Conservation (phyloP, 2,329 filamentous ascomycete species). For the Nigrospora sphaerica region DNA sequence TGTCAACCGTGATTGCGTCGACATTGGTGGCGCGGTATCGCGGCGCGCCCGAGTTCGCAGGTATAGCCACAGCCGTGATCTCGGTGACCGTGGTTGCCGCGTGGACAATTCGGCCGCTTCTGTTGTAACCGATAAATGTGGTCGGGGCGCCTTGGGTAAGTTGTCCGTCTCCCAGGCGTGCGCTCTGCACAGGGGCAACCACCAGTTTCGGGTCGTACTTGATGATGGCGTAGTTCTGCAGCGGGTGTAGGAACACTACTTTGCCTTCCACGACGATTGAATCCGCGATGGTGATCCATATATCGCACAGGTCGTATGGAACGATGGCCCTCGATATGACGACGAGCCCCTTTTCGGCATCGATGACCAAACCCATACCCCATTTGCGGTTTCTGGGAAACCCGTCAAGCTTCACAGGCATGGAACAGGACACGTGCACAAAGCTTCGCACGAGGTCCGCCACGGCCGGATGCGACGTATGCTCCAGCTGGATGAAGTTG, state of each 20-base stretch:
- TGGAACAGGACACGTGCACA: conserved; percentile 83
- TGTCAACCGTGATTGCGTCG: conserved; percentile 95
- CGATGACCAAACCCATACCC: conserved; percentile 94
- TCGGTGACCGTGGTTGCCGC: conserved; percentile 93
- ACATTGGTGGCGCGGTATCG: conserved; percentile 93
- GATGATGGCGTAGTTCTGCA: conserved; percentile 94
- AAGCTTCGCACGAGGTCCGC: conserved; percentile 92
- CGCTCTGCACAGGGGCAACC: conserved; percentile 87
- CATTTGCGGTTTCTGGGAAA: conserved; percentile 92
- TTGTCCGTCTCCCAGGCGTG: conserved; percentile 70
- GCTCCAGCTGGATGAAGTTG: conserved; percentile 86
- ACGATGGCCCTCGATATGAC: conserved; percentile 91
- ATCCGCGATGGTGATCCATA: conserved; percentile 92
- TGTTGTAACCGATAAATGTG: conserved; percentile 97
- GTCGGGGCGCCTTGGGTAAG: conserved; percentile 92
- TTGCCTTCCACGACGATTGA: conserved; percentile 92
- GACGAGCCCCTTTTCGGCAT: conserved; percentile 91
- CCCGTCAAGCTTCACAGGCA: conserved; percentile 96
- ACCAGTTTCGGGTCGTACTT: conserved; percentile 91
- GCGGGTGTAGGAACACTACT: conserved; percentile 89
- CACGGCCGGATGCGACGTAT: conserved; percentile 82
- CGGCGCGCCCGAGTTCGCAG: conserved; percentile 84
- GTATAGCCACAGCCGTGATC: conserved; percentile 94
- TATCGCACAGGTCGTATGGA: conserved; percentile 94
- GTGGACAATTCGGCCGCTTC: conserved; percentile 88